These are phyloP conservation scores for Turnera subulata DNA, from an alignment of 345 rosid species.

Conservation along the genomic window DNA sequence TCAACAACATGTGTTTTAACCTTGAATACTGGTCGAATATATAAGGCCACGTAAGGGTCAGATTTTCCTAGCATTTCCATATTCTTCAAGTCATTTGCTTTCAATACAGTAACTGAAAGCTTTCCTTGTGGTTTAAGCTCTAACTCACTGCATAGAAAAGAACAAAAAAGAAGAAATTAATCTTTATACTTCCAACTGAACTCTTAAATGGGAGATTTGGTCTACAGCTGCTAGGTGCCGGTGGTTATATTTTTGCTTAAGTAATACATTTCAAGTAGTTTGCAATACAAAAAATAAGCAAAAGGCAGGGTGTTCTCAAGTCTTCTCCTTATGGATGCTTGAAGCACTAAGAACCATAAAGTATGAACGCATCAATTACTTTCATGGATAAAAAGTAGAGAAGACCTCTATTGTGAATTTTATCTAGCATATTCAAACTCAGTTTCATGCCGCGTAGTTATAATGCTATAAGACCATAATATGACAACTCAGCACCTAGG, in stretches of 20 bases:
- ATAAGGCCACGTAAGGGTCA: slow-evolving; percentile 79
- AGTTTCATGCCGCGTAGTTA: neutral
- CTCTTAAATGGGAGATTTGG: no score
- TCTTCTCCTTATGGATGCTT: neutral
- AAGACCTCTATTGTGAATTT: neutral
- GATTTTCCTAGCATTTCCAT: slow-evolving; percentile 99
- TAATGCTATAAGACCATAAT: neutral
- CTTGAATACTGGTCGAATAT: slow-evolving; percentile 79
- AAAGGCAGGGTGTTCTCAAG: neutral
- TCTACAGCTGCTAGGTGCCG: neutral
- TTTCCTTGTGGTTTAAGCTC: slow-evolving; percentile 98
- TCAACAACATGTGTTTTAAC: slow-evolving; percentile 76
- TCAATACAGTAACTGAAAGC: slow-evolving; percentile 58
- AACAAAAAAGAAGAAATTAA: neutral
- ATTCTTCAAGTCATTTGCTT: slow-evolving; percentile 89
- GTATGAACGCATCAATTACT: neutral
- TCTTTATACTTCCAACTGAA: neutral
- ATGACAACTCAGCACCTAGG: neutral
- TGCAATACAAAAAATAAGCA: neutral
- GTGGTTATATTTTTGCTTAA: neutral
- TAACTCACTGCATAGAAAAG: slow-evolving; percentile 55
- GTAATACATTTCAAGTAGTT: neutral
- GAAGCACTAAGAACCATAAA: neutral
- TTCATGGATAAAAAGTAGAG: neutral
- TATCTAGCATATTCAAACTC: neutral